phyloP scores from a whole-genome alignment of 495 filamentous ascomycete species.

The Daldinia loculata region DNA sequence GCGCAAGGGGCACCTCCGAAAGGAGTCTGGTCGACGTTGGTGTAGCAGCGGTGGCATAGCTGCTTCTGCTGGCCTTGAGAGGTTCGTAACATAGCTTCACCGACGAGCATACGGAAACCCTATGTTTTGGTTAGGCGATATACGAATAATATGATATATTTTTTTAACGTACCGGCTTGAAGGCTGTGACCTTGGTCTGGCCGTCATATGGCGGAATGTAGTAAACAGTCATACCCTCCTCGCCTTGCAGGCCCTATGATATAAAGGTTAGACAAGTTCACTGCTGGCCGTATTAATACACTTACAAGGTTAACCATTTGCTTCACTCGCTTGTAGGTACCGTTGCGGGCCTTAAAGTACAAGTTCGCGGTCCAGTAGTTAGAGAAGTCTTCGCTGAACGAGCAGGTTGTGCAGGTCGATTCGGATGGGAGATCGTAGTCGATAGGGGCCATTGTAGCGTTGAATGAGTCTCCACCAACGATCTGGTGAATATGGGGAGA shows the following conservation, averaged over 20 bases:
- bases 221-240: constrained; percentile 57
- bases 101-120: constrained; percentile 56
- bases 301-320: constrained; percentile 44
- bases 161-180: constrained; percentile 49
- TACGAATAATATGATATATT: background rate
- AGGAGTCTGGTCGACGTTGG: constrained; percentile 51
- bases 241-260: constrained; percentile 47
- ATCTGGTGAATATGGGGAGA: constrained; percentile 49
- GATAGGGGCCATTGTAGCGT: constrained; percentile 46
- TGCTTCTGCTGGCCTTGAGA: constrained; percentile 41
- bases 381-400: constrained; percentile 50
- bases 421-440: constrained; percentile 36
- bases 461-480: constrained; percentile 48
- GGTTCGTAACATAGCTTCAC: constrained; percentile 42
- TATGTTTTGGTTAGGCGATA: constrained; percentile 26
- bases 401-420: constrained; percentile 50
- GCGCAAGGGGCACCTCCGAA: constrained; percentile 62
- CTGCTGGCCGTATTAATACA: background rate
- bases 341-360: constrained; percentile 52
- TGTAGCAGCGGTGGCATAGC: constrained; percentile 45
- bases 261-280: constrained; percentile 39
- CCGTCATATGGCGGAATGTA: constrained; percentile 54
- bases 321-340: constrained; percentile 53
- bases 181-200: constrained; percentile 53
- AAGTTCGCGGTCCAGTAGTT: constrained; percentile 54